Evolutionary conservation across 2,329 filamentous ascomycete species (phyloP), one percentile per base, ranked within the genome.

Genomic region (Diaporthe humulicola): DNA sequence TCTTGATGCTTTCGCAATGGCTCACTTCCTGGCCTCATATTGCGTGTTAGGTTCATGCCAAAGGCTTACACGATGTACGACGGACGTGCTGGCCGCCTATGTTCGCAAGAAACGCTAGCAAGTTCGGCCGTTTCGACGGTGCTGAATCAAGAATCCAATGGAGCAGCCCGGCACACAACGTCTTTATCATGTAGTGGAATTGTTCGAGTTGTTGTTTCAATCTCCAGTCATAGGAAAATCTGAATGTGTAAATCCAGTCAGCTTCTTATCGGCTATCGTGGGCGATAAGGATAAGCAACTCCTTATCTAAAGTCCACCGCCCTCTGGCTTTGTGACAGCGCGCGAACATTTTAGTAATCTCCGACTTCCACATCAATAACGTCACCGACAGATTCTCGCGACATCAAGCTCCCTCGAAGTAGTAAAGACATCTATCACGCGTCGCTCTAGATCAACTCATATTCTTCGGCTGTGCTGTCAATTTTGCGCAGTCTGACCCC

Each of bases 401-500:
- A 76, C 54, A 58, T 30, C 58, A 72, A 61, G 6, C 42, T 42
- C 30, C 70, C 15, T 52, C 57, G 52, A 64, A 76, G 22, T 48
- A 70, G 42, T 17, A 71, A 61, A 45, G 36, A 45, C 45, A 48
- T 30, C 57, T 33, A 28, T 52, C 30, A 75, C 71, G 28, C 69
- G 60, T 74, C 54, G 33, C 33, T 36, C 57, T 19, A 52, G 15
- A 70, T 70, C 64, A 30, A 40, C 42, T 36, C 48, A 25, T 45
- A 45, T 56, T 54, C 30, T 48, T 75, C 73, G 88, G 87, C 88
- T 90, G 89, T 90, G 89, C 88, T 81, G 81, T 76, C 79, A 74
- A 77, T 77, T 79, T 82, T 82, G 89, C 89, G 90, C 88, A 88
- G 89, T 89, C 84, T 81, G 79, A 80, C 77, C 76, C 77, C 71